phyloP scores from a whole-genome alignment of 2,329 filamentous ascomycete genomes.

The Westerdykella aurantiaca region DNA sequence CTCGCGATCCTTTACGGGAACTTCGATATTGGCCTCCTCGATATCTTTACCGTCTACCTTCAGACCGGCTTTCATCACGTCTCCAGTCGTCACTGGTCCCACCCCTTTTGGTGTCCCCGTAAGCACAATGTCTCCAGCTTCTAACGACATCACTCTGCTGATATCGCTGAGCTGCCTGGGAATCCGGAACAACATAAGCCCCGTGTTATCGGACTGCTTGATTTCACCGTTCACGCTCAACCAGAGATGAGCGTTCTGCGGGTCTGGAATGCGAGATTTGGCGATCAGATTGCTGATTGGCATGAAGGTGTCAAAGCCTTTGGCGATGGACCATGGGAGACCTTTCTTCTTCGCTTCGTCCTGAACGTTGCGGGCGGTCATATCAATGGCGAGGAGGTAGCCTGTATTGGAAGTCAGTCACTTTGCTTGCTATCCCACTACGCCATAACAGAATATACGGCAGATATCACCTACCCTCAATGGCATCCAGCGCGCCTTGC shows the following conservation, averaged over 20 bases:
- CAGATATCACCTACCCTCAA: slow-evolving; percentile 56
- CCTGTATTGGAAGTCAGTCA: slow-evolving; percentile 42
- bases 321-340: slow-evolving; percentile 91
- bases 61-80: slow-evolving; percentile 80
- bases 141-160: slow-evolving; percentile 87
- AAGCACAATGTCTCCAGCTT: slow-evolving; percentile 85
- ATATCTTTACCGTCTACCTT: slow-evolving; percentile 75
- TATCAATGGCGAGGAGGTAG: slow-evolving; percentile 89
- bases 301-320: slow-evolving; percentile 97
- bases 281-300: slow-evolving; percentile 77
- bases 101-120: slow-evolving; percentile 98
- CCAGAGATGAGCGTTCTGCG: slow-evolving; percentile 81
- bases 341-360: slow-evolving; percentile 97
- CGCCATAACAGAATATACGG: neutral
- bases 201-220: slow-evolving; percentile 82
- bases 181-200: slow-evolving; percentile 88
- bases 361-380: slow-evolving; percentile 94
- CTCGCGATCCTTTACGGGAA: slow-evolving; percentile 72
- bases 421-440: neutral
- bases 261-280: slow-evolving; percentile 75
- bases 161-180: slow-evolving; percentile 85
- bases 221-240: slow-evolving; percentile 74
- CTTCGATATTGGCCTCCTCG: slow-evolving; percentile 77
- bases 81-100: slow-evolving; percentile 75
- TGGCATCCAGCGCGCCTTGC: slow-evolving; percentile 70